Percentiles rank a stretch among this genome's conserved stretches.
phyloP scores from a whole-genome alignment of 768 basidiomycete genomes.

The Suillus ampliporus region DNA sequence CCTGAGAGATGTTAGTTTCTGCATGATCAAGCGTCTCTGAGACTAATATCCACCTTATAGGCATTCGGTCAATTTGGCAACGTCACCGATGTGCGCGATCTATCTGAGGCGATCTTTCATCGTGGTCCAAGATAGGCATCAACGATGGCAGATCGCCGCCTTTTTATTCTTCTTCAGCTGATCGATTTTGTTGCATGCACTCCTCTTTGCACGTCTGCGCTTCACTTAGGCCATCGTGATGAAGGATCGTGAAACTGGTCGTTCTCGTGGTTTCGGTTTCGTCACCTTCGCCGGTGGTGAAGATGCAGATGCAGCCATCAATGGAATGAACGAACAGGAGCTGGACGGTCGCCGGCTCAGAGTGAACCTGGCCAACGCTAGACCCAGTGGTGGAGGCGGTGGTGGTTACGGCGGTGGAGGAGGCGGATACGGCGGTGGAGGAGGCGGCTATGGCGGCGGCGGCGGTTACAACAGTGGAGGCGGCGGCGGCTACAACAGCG shows the following conservation, averaged over 20 bases:
- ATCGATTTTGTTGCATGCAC: conserved; percentile 34
- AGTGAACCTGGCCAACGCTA: conserved; percentile 49
- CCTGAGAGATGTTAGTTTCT: conserved; percentile 29
- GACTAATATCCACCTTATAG: conserved; percentile 27
- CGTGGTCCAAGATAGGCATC: conserved; percentile 24
- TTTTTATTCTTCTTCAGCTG: conserved; percentile 23
- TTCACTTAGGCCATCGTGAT: conserved; percentile 39
- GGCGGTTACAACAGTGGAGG: conserved; percentile 25
- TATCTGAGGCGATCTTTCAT: conserved; percentile 34
- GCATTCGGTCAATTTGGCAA: conserved; percentile 50
- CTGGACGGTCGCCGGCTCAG: conserved; percentile 60
- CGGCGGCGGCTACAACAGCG: conserved; percentile 16
- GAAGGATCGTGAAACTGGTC: conserved; percentile 61
- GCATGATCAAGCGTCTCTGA: not conserved
- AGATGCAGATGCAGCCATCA: conserved; percentile 54
- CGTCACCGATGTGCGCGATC: conserved; percentile 56
- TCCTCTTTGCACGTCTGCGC: conserved; percentile 17
- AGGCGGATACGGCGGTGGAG: conserved; percentile 14
- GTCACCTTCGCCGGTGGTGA: conserved; percentile 42
- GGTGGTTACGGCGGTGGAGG: conserved; percentile 16
- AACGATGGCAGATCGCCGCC: conserved; percentile 35
- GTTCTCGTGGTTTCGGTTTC: conserved; percentile 64
- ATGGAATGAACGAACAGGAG: conserved; percentile 52
- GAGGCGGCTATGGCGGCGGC: conserved; percentile 25
- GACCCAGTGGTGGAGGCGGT: conserved; percentile 35